Base-by-base conservation (phyloP, 768 basidiomycete species). In the Russula sp. region DNA sequence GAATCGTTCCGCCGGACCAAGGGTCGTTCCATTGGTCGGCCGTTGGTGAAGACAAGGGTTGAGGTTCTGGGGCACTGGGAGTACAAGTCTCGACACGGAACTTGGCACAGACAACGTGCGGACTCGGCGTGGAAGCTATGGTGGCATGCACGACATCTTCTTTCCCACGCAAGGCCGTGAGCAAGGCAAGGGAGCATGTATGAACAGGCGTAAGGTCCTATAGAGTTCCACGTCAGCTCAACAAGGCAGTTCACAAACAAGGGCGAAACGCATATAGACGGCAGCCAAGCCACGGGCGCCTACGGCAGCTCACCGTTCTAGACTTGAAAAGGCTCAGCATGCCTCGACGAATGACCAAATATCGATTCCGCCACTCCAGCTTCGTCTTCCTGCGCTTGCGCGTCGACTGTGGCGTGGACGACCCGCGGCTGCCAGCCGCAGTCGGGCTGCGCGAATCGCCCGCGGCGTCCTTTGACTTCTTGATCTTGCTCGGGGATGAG, bases 351-450 rank as follows among this genome's bases (percentile, higher is more conserved):
- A 89, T 78, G n/a, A 87, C 75, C 47, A 83, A 74, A 81, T 84
- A 87, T 5, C 84, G 73, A 18, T 81, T 76, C 46, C 79, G 77
- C 87, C 87, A 89, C 53, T 85, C 86, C 9, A 82, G 61, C 60
- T 77, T 77, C 65, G 70, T 67, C 69, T 69, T 77, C 56, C 63
- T 68, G 63, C 68, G 61, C 20, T 73, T 49, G 64, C 72, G 22
- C 11, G 39, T 51, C 32, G 65, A 56, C 48, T 20, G 39, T 3
- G 58, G 32, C 14, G 48, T 34, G 1, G 48, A n/a, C 32, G 54
- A 39, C n/a, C 25, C 39, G 22, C 20, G 25, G 42, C 18, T n/a
- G 2, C 16, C 29, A 9, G 36, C n/a, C n/a, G 14, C 55, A 36
- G 55, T 41, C 14, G 47, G 29, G 34, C 34, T 7, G 41, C 51